Conservation (phyloP, 306 rosid species). For the Vigna angularis region DNA sequence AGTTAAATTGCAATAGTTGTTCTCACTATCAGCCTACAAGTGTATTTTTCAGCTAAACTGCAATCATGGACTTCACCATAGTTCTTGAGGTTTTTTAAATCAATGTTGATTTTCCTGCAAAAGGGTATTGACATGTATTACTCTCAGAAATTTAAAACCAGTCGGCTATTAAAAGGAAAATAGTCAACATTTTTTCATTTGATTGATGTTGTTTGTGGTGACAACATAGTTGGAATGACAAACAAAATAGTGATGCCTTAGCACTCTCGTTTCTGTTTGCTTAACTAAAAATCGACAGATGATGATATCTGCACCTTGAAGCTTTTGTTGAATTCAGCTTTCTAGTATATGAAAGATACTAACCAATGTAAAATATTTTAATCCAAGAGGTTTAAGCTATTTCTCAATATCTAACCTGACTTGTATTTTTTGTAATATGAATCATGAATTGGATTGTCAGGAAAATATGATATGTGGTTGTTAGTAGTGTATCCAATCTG, state of each 20-base stretch:
- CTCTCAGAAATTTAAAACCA: constrained; percentile 27
- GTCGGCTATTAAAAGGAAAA: not conserved
- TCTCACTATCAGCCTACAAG: not conserved
- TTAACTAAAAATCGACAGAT: not conserved
- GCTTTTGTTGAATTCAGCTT: constrained; percentile 39
- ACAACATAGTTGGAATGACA: no score
- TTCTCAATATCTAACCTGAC: constrained; percentile 17
- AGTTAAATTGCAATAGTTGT: constrained; percentile 38
- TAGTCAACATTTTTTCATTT: not conserved
- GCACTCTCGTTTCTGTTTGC: no score
- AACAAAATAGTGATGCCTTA: no score
- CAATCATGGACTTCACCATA: constrained; percentile 22
- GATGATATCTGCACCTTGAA: constrained; percentile 21
- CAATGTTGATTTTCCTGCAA: constrained; percentile 25
- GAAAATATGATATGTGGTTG: constrained; percentile 25
- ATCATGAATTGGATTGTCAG: constrained; percentile 33
- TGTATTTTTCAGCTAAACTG: constrained; percentile 32
- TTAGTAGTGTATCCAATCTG: constrained; percentile 32
- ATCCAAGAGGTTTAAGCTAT: constrained; percentile 30
- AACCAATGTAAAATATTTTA: constrained; percentile 6
- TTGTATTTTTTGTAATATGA: constrained; percentile 2
- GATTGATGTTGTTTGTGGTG: no score
- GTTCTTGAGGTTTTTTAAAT: constrained; percentile 29
- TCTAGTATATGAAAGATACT: constrained; percentile 11
- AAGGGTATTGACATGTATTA: constrained; percentile 25